Evolutionary conservation across 2,329 filamentous ascomycete genomes (phyloP).

Genomic region (Xylariaceae sp.): DNA sequence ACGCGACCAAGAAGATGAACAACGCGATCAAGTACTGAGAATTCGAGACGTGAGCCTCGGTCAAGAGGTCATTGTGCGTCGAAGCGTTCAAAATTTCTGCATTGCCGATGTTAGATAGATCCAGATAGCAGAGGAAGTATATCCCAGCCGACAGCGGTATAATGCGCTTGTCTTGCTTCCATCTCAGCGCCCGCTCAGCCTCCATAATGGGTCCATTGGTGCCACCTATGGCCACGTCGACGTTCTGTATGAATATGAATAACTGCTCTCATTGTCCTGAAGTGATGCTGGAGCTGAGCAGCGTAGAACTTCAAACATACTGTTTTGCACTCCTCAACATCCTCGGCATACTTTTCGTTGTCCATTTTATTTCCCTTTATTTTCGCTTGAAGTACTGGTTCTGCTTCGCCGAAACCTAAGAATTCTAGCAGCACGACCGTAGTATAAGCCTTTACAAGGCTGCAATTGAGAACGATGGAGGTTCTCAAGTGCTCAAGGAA

Average conservation of each 20-base stretch:
- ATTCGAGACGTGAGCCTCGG: slow-evolving; percentile 37
- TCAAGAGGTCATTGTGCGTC: slow-evolving; percentile 44
- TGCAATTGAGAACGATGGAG: no score
- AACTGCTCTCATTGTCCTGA: neutral
- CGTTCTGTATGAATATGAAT: slow-evolving; percentile 25
- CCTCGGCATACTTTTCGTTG: slow-evolving; percentile 11
- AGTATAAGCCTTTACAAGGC: neutral
- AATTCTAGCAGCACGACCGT: neutral
- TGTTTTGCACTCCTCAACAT: slow-evolving; percentile 21
- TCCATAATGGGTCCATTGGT: slow-evolving; percentile 34
- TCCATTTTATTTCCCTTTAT: slow-evolving; percentile 8
- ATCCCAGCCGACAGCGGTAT: slow-evolving; percentile 58
- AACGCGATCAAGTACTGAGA: slow-evolving; percentile 45
- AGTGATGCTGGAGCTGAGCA: neutral
- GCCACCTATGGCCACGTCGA: slow-evolving; percentile 14
- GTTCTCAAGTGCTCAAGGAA: no score
- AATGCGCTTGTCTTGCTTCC: slow-evolving; percentile 59
- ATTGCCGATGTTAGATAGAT: slow-evolving; percentile 58
- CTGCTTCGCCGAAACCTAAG: neutral
- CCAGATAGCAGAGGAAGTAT: slow-evolving; percentile 62
- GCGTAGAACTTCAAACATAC: neutral
- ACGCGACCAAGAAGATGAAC: slow-evolving; percentile 44
- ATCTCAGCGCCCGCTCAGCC: slow-evolving; percentile 36
- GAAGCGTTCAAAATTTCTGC: slow-evolving; percentile 46
- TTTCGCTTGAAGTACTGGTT: no score